Percentiles rank a stretch among this genome's conserved stretches.
Evolutionary conservation across 176 grass and related monocot species (phyloP).

Genomic region (Aegilops sharonensis): DNA sequence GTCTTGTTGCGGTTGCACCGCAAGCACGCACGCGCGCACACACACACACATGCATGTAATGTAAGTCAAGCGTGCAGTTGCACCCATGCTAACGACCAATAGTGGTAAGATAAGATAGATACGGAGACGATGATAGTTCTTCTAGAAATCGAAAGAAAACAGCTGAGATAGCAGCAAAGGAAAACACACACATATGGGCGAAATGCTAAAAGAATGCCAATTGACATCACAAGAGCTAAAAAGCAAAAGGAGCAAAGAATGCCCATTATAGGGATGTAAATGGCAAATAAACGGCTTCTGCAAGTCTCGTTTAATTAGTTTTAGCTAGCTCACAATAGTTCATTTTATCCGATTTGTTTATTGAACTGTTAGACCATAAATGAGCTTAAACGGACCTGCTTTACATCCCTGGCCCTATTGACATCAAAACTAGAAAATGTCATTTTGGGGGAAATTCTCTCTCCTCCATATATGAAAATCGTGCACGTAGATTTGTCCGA

Average conservation of each 20-base stretch:
- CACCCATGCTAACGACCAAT: not conserved
- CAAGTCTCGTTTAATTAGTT: too few relatives aligned
- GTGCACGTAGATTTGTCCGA: too few relatives aligned
- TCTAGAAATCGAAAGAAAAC: not conserved
- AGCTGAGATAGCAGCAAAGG: not conserved
- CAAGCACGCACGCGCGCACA: not conserved
- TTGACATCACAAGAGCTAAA: not conserved
- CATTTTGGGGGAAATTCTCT: too few relatives aligned
- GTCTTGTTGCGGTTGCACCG: not conserved
- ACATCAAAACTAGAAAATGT: too few relatives aligned
- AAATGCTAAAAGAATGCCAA: not conserved
- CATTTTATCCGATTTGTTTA: too few relatives aligned
- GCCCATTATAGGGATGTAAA: too few relatives aligned
- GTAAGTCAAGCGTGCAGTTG: slow-evolving; percentile 12
- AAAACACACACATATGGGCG: not conserved
- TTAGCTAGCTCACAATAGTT: too few relatives aligned
- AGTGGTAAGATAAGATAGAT: not conserved
- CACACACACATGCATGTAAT: not conserved
- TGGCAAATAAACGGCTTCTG: too few relatives aligned
- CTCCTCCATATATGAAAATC: not conserved
- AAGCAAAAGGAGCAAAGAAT: not conserved
- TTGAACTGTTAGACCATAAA: too few relatives aligned
- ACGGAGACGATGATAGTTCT: not conserved
- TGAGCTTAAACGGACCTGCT: too few relatives aligned
- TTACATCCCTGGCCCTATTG: too few relatives aligned